Conservation (phyloP, 345 rosid species). For the Sonneratia caseolaris region DNA sequence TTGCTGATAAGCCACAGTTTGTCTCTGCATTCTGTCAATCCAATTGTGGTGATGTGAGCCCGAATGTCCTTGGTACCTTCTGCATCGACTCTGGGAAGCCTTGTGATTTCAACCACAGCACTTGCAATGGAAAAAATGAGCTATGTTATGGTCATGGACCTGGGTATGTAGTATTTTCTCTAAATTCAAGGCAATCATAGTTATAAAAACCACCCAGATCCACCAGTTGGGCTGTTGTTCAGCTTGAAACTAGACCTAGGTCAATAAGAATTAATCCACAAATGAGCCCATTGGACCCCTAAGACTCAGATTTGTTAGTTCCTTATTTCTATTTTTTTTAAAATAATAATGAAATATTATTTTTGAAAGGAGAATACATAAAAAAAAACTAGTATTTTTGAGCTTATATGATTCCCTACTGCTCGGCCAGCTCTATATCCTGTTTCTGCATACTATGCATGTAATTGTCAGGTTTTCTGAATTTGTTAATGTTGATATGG, state of each 20-base stretch:
- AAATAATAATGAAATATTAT: too few relatives aligned
- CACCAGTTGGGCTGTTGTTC: too few relatives aligned
- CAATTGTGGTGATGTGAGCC: constrained; percentile 98
- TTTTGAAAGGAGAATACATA: too few relatives aligned
- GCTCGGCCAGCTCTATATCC: not conserved
- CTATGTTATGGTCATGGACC: constrained; percentile 93
- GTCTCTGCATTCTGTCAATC: constrained; percentile 96
- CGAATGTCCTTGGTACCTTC: constrained; percentile 91
- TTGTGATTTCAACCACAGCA: constrained; percentile 97
- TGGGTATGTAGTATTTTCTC: constrained; percentile 42
- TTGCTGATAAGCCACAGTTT: constrained; percentile 68
- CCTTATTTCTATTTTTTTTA: not conserved
- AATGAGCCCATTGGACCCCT: not conserved
- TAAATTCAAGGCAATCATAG: not conserved
- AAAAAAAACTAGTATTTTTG: not conserved
- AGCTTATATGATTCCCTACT: not conserved
- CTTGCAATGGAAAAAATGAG: constrained; percentile 89
- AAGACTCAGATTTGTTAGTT: not conserved
- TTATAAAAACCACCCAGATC: not conserved
- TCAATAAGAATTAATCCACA: not conserved
- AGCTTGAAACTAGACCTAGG: too few relatives aligned
- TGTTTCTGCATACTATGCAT: not conserved
- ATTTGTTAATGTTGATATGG: constrained; percentile 10
- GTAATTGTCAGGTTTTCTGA: not conserved
- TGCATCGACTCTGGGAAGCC: constrained; percentile 84